A percentile compares a stretch with the other conserved stretches of the same genome.
These are phyloP conservation scores for Coniella lustricola DNA, from an alignment of 2,329 filamentous ascomycete genomes.

Conservation along the genomic window DNA sequence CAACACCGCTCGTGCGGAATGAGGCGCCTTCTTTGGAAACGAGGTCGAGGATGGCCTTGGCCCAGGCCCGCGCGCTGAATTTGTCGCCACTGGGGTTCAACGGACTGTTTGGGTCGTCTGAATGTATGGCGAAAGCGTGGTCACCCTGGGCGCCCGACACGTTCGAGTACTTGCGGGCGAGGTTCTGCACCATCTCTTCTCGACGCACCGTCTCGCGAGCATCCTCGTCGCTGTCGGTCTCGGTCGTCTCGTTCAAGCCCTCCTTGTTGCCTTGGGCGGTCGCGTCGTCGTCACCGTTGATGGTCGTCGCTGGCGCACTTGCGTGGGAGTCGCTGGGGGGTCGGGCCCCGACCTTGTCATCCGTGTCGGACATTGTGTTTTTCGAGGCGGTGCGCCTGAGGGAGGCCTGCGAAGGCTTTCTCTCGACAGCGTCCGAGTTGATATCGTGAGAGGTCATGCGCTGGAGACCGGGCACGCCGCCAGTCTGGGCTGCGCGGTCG, in stretches of 20 bases:
- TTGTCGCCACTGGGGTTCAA: slow-evolving; percentile 41
- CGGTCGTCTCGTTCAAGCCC: slow-evolving; percentile 9
- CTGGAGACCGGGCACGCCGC: slow-evolving; percentile 30
- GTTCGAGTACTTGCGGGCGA: slow-evolving; percentile 48
- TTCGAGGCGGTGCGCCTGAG: background rate
- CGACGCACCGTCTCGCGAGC: slow-evolving; percentile 37
- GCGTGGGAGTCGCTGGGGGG: slow-evolving; percentile 7
- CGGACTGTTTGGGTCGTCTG: slow-evolving; percentile 32
- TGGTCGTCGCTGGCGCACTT: slow-evolving; percentile 12
- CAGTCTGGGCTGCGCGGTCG: slow-evolving; percentile 39
- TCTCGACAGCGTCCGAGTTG: slow-evolving; percentile 16
- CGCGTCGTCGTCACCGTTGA: slow-evolving; percentile 22
- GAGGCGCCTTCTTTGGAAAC: slow-evolving; percentile 43
- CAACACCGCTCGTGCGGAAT: slow-evolving; percentile 56
- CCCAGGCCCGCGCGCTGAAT: slow-evolving; percentile 52
- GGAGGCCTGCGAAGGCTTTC: background rate
- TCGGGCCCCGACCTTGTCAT: slow-evolving; percentile 4
- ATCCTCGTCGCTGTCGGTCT: slow-evolving; percentile 28
- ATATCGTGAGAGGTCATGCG: slow-evolving; percentile 20
- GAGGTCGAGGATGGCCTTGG: slow-evolving; percentile 49
- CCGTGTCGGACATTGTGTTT: slow-evolving; percentile 4
- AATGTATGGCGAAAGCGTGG: slow-evolving; percentile 42
- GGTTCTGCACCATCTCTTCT: slow-evolving; percentile 45
- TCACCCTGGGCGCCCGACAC: slow-evolving; percentile 23
- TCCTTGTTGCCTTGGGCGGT: slow-evolving; percentile 18